phyloP scores from a whole-genome alignment of 371 early-diverging fungal genomes.

The Saksenaea vasiformis region DNA sequence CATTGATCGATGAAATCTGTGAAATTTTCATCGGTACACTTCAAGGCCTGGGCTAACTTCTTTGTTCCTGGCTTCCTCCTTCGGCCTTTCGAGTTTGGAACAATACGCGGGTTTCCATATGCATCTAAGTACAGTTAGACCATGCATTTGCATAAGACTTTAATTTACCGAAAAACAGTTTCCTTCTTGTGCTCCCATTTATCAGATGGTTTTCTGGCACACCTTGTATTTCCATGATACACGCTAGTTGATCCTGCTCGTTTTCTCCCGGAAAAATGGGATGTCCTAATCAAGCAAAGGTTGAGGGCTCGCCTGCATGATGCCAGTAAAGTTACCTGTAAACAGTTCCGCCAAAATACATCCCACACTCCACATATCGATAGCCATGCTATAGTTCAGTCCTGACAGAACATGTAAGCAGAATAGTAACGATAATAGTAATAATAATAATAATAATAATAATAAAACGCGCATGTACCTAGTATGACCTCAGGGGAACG shows the following conservation, averaged over 20 bases:
- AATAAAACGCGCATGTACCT: conserved; percentile 39
- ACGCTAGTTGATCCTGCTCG: conserved; percentile 92
- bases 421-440: neutral
- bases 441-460: neutral
- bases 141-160: neutral
- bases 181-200: conserved; percentile 75
- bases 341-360: conserved; percentile 98
- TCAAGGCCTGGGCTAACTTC: conserved; percentile 69
- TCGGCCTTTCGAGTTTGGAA: conserved; percentile 84
- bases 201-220: conserved; percentile 76
- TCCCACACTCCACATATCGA: conserved; percentile 99
- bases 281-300: conserved; percentile 45
- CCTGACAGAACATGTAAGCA: conserved; percentile 14
- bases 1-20: conserved; percentile 85
- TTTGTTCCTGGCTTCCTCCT: conserved; percentile 75
- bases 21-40: conserved; percentile 70
- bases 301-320: neutral
- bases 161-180: conserved; percentile 82
- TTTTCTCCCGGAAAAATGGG: conserved; percentile 98
- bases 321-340: conserved; percentile 51
- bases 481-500: conserved; percentile 97
- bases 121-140: conserved; percentile 49
- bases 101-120: conserved; percentile 64
- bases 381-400: conserved; percentile 83
- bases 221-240: conserved; percentile 93